Conservation (phyloP, 2,329 filamentous ascomycete species). For the Colletotrichum sp. region DNA sequence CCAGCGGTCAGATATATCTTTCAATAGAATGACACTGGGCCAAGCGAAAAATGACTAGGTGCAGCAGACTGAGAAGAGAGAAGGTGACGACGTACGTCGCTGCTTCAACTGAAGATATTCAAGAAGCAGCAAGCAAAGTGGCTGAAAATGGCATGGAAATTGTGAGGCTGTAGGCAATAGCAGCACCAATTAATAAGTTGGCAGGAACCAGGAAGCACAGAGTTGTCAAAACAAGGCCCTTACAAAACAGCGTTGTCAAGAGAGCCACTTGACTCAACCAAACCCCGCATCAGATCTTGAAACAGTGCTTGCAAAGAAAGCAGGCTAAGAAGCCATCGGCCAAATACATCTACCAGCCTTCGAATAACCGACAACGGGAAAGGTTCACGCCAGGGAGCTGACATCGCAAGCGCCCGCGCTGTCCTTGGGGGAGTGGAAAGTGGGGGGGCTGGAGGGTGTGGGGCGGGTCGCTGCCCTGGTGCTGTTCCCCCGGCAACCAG, state of each 20-base stretch:
- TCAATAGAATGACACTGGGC: not conserved
- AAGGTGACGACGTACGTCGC: not conserved
- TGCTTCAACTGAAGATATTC: not conserved
- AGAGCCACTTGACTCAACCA: not conserved
- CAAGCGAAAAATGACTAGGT: not conserved
- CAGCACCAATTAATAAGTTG: not conserved
- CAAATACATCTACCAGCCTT: not conserved
- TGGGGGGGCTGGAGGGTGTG: slow-evolving; percentile 10
- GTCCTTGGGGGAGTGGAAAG: not conserved
- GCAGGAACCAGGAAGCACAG: not conserved
- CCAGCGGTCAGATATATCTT: not conserved
- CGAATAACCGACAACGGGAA: not conserved
- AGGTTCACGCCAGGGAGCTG: slow-evolving; percentile 1
- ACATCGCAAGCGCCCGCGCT: slow-evolving; percentile 3
- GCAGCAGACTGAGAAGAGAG: not conserved
- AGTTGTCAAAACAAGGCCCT: not conserved
- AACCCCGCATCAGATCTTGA: not conserved
- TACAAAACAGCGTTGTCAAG: not conserved
- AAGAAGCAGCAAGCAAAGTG: not conserved
- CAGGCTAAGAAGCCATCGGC: not conserved
- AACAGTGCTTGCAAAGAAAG: not conserved
- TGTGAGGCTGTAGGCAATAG: not conserved
- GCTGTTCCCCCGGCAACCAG: slow-evolving; percentile 16
- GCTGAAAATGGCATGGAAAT: not conserved
- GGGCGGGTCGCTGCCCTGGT: slow-evolving; percentile 18